Conservation (phyloP, 2,329 filamentous ascomycete species). For the Delphinella strobiligena region DNA sequence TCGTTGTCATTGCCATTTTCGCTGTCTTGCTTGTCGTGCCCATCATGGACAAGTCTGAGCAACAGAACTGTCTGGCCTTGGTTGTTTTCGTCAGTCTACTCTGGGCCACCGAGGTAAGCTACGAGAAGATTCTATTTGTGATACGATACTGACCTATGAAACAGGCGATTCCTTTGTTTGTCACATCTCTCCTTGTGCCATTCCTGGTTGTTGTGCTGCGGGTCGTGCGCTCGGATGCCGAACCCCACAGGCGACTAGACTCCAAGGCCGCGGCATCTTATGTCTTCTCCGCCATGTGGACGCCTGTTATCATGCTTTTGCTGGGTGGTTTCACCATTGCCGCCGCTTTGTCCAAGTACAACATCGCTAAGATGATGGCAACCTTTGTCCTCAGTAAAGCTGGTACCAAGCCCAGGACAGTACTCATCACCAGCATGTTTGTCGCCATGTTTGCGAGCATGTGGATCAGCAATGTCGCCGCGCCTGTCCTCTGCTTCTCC, state of each 20-base stretch:
- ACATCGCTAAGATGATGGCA: conserved; percentile 93
- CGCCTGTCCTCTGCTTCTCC: conserved; percentile 91
- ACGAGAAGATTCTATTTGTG: conserved; percentile 38
- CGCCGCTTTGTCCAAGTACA: conserved; percentile 89
- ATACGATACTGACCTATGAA: conserved; percentile 25
- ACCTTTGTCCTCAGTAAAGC: conserved; percentile 95
- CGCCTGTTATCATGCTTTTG: conserved; percentile 94
- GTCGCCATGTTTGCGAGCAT: conserved; percentile 96
- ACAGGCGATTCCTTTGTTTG: conserved; percentile 94
- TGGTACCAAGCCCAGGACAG: conserved; percentile 76
- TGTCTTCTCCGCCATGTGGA: conserved; percentile 97
- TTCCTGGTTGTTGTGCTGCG: conserved; percentile 81
- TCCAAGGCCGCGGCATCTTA: conserved; percentile 70
- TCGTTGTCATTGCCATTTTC: conserved; percentile 63
- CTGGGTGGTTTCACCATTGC: conserved; percentile 94
- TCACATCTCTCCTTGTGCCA: conserved; percentile 85
- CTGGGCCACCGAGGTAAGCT: conserved; percentile 98
- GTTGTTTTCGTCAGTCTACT: conserved; percentile 85
- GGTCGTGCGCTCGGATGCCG: conserved; percentile 68
- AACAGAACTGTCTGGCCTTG: conserved; percentile 93
- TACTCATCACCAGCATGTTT: conserved; percentile 96
- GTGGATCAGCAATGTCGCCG: conserved; percentile 98
- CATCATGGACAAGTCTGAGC: conserved; percentile 75
- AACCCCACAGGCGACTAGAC: conserved; percentile 57
- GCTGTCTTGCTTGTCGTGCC: conserved; percentile 60